These are phyloP conservation scores for Physcomitrellopsis africana DNA, from an alignment of 225 moss, liverwort and hornwort genomes.

Conservation along the genomic window DNA sequence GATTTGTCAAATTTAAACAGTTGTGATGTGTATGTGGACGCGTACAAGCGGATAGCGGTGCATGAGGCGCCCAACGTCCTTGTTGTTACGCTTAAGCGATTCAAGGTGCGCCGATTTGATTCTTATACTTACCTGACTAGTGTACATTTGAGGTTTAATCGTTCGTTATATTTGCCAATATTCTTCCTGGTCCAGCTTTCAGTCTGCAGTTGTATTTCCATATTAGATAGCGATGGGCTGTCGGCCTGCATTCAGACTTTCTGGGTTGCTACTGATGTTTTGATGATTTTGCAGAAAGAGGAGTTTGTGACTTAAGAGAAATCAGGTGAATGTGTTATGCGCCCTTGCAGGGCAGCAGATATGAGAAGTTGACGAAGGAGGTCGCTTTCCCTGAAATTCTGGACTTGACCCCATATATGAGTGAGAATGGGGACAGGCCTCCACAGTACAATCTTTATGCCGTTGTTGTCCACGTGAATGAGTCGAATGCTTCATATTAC, in stretches of 20 bases:
- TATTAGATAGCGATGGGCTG: no score
- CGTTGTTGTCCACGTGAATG: conserved; percentile 88
- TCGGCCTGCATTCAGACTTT: no score
- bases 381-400: conserved; percentile 79
- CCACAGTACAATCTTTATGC: conserved; percentile 78
- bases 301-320: not conserved
- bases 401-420: conserved; percentile 82
- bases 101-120: conserved; percentile 58
- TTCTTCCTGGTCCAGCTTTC: conserved; percentile 8
- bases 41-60: conserved; percentile 83
- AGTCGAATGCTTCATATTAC: conserved; percentile 86
- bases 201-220: not conserved
- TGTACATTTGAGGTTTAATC: conserved; percentile 6
- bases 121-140: conserved; percentile 5
- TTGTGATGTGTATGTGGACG: conserved; percentile 86
- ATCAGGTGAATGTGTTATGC: not conserved
- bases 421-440: conserved; percentile 71
- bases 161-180: not conserved
- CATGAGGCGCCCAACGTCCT: conserved; percentile 92
- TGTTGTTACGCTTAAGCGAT: conserved; percentile 86
- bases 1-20: conserved; percentile 44
- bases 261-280: no score
- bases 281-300: no score
- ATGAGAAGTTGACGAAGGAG: conserved; percentile 90
- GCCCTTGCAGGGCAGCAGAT: conserved; percentile 70